A percentile compares a stretch with the other conserved stretches of the same genome.
Evolutionary conservation across 192 early-diverging fungal genomes (phyloP).

Genomic region (Umbelopsis ramanniana): DNA sequence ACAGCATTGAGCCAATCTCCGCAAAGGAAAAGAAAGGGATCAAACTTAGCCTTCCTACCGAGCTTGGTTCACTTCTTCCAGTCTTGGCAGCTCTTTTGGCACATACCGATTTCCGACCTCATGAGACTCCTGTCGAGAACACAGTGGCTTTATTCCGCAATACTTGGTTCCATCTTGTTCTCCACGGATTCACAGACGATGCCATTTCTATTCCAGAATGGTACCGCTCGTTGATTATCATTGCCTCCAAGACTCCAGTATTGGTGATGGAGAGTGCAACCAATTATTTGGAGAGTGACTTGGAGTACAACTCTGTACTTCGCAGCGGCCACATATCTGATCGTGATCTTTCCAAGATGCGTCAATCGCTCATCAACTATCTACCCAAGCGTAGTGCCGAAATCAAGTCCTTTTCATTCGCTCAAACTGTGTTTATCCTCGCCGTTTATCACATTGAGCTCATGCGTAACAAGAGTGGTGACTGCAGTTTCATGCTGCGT

Average conservation of each 20-base stretch:
- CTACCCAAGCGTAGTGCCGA: slow-evolving; percentile 59
- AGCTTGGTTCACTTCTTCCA: slow-evolving; percentile 64
- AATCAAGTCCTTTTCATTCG: slow-evolving; percentile 67
- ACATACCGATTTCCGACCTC: slow-evolving; percentile 61
- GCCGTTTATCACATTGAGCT: slow-evolving; percentile 85
- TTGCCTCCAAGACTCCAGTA: slow-evolving; percentile 87
- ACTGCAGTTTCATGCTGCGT: slow-evolving; percentile 72
- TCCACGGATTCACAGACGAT: slow-evolving; percentile 76
- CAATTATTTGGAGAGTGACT: slow-evolving; percentile 85
- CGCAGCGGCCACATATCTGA: slow-evolving; percentile 50
- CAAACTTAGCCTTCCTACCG: slow-evolving; percentile 48
- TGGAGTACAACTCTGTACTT: slow-evolving; percentile 86
- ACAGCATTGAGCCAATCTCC: slow-evolving; percentile 52
- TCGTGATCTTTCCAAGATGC: slow-evolving; percentile 59
- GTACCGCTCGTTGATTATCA: slow-evolving; percentile 62
- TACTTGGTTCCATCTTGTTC: slow-evolving; percentile 88
- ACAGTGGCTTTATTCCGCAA: slow-evolving; percentile 78
- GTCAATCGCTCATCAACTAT: slow-evolving; percentile 57
- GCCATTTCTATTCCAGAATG: slow-evolving; percentile 79
- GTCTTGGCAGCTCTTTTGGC: slow-evolving; percentile 63
- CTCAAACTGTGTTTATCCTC: slow-evolving; percentile 80
- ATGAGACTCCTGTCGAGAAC: slow-evolving; percentile 61
- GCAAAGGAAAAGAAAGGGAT: slow-evolving; percentile 48
- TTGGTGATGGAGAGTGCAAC: slow-evolving; percentile 72
- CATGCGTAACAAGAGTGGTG: slow-evolving; percentile 69